Evolutionary conservation across 192 early-diverging fungal species (phyloP).

Genomic region (Entomortierella beljakovae): DNA sequence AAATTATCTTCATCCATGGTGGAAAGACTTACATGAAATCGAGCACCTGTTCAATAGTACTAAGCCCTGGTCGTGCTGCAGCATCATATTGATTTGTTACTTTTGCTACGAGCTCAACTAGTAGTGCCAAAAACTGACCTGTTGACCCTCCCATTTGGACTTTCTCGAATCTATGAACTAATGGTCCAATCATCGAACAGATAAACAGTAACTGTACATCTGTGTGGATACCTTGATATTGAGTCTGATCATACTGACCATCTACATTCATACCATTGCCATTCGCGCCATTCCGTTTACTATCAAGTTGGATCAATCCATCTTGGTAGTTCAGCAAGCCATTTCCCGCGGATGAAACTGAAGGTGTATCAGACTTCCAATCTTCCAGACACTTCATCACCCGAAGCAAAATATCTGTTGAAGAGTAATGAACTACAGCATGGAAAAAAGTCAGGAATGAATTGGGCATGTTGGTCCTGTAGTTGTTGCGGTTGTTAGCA

Average conservation of each 20-base stretch:
- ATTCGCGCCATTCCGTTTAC: conserved; percentile 1
- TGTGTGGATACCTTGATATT: conserved; percentile 49
- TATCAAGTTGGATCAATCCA: conserved; percentile 18
- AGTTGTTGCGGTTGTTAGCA: conserved; percentile 72
- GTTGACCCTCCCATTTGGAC: conserved; percentile 57
- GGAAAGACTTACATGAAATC: conserved; percentile 64
- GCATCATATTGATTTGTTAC: conserved; percentile 57
- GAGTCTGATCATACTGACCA: conserved; percentile 1
- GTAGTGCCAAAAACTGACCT: conserved; percentile 55
- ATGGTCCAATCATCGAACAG: conserved; percentile 76
- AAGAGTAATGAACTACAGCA: conserved; percentile 79
- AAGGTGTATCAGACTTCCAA: conserved; percentile 31
- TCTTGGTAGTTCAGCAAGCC: conserved; percentile 28
- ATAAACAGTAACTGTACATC: conserved; percentile 81
- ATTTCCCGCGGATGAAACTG: conserved; percentile 15
- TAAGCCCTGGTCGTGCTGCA: conserved; percentile 53
- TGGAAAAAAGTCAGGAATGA: conserved; percentile 79
- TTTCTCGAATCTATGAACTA: conserved; percentile 77
- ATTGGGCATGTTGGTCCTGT: conserved; percentile 75
- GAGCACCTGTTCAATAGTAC: conserved; percentile 60
- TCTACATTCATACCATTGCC: conserved; percentile 16
- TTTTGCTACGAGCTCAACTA: conserved; percentile 60
- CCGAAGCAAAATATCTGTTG: conserved; percentile 67
- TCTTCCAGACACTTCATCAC: conserved; percentile 60
- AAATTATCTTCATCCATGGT: background rate